Base-by-base conservation (phyloP, 2,329 filamentous ascomycete genomes). In the Colletotrichum neosansevieriae region DNA sequence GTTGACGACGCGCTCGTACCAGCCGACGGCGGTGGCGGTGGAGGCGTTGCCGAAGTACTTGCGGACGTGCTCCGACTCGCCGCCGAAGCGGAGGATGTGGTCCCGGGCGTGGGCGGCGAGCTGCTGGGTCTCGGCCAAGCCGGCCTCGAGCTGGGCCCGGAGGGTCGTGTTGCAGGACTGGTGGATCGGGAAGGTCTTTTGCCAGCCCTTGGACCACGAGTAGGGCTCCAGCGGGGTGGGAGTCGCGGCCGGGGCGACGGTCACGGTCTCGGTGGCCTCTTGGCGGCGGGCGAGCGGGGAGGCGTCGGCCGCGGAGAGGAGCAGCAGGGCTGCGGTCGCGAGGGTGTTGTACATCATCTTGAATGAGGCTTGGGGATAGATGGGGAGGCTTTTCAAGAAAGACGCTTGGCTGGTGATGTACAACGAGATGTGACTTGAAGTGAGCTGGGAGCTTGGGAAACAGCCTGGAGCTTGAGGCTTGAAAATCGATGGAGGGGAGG, bases 21-120 rank as follows among this genome's bases (percentile, higher is more conserved):
- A 89, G 4, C 90, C 91, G 47, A 89, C 81, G 3, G 87, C 84
- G 70, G 85, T 83, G 21, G 85, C 84, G 2, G 88, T 87, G 4
- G 88, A 81, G 1, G 81, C 81, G 59, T 86, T 83, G 51, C 90
- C 89, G 74, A 92, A 92, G 79, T 92, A 92, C 79, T 89, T 91
- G 59, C 81, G 80, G 74, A 88, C 89, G 67, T 91, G 83, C 19
- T 84, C 80, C 10, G 88, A 91, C 29, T 82, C 79, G 77, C 85
- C 83, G 36, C 89, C 88, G 72, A 81, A 86, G 53, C 83, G 82
- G 13, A 88, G 82, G 58, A 90, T 84, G 74, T 92, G 90, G 45
- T 89, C 84, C 67, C 85, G 86, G 6, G 90, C 90, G 73, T 91
- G 88, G 58, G 82, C 76, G 7, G 87, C 88, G 4, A 92, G 81